These are phyloP conservation scores for Candida methanosorbosa DNA, from an alignment of 805 yeast species.

Conservation along the genomic window DNA sequence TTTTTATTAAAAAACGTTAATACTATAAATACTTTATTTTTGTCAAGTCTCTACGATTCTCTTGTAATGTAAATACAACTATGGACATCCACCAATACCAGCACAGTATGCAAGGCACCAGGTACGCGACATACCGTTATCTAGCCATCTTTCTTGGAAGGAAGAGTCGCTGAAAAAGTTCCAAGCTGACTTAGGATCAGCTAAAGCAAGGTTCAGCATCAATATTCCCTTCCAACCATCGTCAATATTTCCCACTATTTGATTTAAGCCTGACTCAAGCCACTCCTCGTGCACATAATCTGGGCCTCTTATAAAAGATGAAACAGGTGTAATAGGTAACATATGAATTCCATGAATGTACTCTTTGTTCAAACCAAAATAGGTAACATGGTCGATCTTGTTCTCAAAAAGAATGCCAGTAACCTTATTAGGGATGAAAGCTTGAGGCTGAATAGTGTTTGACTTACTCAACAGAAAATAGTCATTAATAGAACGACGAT, in stretches of 20 bases:
- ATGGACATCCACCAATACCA: conserved; percentile 28
- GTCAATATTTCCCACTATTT: conserved; percentile 32
- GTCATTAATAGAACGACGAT: conserved; percentile 42
- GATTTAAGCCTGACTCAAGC: conserved; percentile 20
- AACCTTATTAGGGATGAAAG: conserved; percentile 49
- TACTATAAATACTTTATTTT: too few relatives aligned
- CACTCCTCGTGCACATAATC: conserved; percentile 40
- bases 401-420: conserved; percentile 66
- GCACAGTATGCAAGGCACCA: conserved; percentile 57
- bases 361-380: conserved; percentile 52
- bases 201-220: conserved; percentile 34
- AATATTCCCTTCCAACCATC: conserved; percentile 60
- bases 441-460: conserved; percentile 42
- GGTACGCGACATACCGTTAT: conserved; percentile 54
- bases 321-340: conserved; percentile 61
- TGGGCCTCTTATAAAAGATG: conserved; percentile 46
- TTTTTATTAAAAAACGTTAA: too few relatives aligned
- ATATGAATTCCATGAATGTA: conserved; percentile 75
- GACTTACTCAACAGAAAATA: conserved; percentile 44
- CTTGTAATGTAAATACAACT: too few relatives aligned
- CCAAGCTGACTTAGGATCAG: conserved; percentile 33
- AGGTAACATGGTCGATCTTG: conserved; percentile 65
- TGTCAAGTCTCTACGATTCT: too few relatives aligned
- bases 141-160: conserved; percentile 34
- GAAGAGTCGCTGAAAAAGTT: conserved; percentile 28